Base-by-base conservation (phyloP, 1,284 basidiomycete species). In the Volvariella surrecta region DNA sequence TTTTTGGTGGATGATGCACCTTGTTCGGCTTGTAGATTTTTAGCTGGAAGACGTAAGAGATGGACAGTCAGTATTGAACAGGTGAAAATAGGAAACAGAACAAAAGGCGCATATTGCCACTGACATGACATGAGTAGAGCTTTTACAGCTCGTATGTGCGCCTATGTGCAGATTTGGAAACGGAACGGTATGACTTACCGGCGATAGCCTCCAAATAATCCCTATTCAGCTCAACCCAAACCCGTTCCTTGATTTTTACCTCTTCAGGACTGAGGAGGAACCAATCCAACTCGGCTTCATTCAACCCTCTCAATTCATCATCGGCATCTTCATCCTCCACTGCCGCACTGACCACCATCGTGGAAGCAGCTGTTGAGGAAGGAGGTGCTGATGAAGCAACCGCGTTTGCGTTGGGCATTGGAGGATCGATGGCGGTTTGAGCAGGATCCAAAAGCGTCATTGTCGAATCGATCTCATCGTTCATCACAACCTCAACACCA, bases 181-280 rank as follows among this genome's bases (percentile, higher is more conserved):
- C n/a, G 15, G 15, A 35, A 19, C 34, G 13, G 6, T n/a, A 30
- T 38, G 32, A 70, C 79, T 61, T 56, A 89, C 89, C 80, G 48
- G 89, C 90, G 37, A 94, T 71, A 22, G 87, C 82, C 59, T 96
- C 89, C 40, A 99, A 66, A 67, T 96, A 99, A 43, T 96, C 92
- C 51, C 79, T 79, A 64, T 99, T 99, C 59, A 93, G 74, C 63
- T 95, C 92, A 48, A 98, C 89, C 96, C 96, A 99, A 15, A 99
- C 81, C 19, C 93, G 81, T 57, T 95, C 92, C 60, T 94, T 96
- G 57, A 92, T 76, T 58, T 76, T 79, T 4, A 90, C 84, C 62
- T 98, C 95, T 19, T 89, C 88, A 38, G 89, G 82, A 9, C 75
- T 82, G 39, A 97, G 65, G 46, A 96, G 72, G 66, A 89, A 92